Evolutionary conservation across 495 filamentous ascomycete species (phyloP).

Genomic region (Lasiosphaeris hirsuta): DNA sequence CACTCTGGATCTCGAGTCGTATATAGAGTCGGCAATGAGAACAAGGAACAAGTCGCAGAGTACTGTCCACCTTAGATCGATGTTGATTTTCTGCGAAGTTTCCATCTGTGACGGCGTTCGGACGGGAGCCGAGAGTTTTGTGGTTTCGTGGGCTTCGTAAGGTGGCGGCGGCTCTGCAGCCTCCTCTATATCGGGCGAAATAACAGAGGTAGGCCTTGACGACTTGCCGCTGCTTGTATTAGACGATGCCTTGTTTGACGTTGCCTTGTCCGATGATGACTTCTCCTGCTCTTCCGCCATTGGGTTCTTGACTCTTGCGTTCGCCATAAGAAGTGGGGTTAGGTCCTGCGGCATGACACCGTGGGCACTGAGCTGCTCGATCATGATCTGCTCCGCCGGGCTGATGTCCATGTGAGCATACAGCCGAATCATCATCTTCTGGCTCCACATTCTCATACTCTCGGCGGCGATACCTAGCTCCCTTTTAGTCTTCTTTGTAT

Average conservation of each 20-base stretch:
- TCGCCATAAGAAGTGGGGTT: conserved; percentile 83
- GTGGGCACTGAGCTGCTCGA: conserved; percentile 91
- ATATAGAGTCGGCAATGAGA: conserved; percentile 89
- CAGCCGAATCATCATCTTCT: conserved; percentile 92
- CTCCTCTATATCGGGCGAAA: conserved; percentile 33
- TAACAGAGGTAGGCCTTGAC: conserved; percentile 22
- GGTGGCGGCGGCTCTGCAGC: conserved; percentile 60
- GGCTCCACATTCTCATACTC: conserved; percentile 89
- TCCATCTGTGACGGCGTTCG: conserved; percentile 78
- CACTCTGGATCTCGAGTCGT: conserved; percentile 84
- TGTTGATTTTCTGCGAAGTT: conserved; percentile 78
- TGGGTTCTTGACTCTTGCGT: conserved; percentile 89
- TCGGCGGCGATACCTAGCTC: conserved; percentile 64
- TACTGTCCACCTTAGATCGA: conserved; percentile 95
- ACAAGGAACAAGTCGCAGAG: conserved; percentile 95
- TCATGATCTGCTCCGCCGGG: conserved; percentile 91
- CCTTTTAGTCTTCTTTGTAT: conserved; percentile 60
- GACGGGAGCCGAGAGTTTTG: conserved; percentile 66
- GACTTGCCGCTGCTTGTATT: conserved; percentile 13
- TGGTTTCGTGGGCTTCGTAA: conserved; percentile 66
- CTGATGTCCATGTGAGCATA: conserved; percentile 97
- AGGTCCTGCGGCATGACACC: conserved; percentile 83
- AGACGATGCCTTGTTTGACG: conserved; percentile 2
- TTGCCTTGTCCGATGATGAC: not conserved
- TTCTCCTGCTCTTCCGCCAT: conserved; percentile 51